Percentiles rank a stretch among this genome's conserved stretches.
Evolutionary conservation across 768 basidiomycete genomes (phyloP).

Genomic region (Postia placenta): DNA sequence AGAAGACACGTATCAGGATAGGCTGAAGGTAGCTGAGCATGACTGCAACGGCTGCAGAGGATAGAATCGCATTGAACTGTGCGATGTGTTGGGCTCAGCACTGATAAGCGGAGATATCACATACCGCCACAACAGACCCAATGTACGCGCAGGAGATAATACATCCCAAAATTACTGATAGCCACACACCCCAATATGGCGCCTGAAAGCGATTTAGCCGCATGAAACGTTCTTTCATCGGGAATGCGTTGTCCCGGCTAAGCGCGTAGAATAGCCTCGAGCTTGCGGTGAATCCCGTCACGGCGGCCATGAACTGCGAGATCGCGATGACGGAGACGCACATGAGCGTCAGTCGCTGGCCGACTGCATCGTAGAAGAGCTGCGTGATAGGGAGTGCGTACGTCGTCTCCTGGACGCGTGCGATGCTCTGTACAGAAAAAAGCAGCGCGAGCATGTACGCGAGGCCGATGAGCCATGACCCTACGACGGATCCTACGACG

Average conservation of each 20-base stretch:
- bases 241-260: conserved; percentile 48
- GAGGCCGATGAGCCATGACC: conserved; percentile 52
- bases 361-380: conserved; percentile 49
- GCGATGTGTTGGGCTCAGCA: not conserved
- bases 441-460: conserved; percentile 54
- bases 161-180: conserved; percentile 46
- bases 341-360: conserved; percentile 39
- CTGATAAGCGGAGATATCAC: not conserved
- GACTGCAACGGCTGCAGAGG: conserved; percentile 50
- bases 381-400: conserved; percentile 58
- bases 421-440: conserved; percentile 49
- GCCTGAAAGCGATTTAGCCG: conserved; percentile 46
- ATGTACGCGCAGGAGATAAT: conserved; percentile 54
- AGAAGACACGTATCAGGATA: conserved; percentile 52
- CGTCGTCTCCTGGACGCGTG: conserved; percentile 40
- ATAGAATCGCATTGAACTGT: conserved; percentile 50
- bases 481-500: conserved; percentile 48
- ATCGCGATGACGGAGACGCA: conserved; percentile 44
- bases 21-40: conserved; percentile 56
- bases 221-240: conserved; percentile 41
- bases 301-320: conserved; percentile 49
- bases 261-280: conserved; percentile 52
- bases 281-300: conserved; percentile 54
- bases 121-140: conserved; percentile 46
- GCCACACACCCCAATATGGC: conserved; percentile 50